Base-by-base conservation (phyloP, 306 rosid species). In the Sechiopsis laciniata region DNA sequence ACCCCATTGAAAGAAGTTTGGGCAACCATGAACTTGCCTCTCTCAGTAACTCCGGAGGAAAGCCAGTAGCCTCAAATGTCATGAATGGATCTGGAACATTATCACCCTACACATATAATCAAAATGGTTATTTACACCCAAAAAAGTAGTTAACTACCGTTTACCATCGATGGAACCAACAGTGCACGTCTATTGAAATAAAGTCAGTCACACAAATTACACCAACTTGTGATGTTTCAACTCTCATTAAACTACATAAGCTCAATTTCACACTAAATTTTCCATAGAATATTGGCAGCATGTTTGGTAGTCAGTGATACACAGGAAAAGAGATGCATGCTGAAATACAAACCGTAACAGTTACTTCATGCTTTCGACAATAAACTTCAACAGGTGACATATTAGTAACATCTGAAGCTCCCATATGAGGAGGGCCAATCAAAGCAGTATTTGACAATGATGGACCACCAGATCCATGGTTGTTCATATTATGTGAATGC, bases 41-140 rank as follows among this genome's bases (percentile, higher is more conserved):
- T 83, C 92, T 89, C 92, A 95, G 78, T 76, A 95, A 73, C 90
- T 95, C 99, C 20, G 91, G 92, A 63, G 99, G 99, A 76, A 95
- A 95, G 58, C 97, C 96, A 79, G 92, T 80, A 62, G 90, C 83
- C 78, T 95, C 99, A 77, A 95, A 95, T 74, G 97, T 85, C 87
- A 83, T 87, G 81, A 87, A 91, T 4, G 99, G 99, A 21, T 96
- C 91, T 67, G 99, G 99, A 83, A 95, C 83, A 81, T 95, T 85
- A 80, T 84, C 99, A 73, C 99, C 99, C 99, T 95, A 83, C 73
- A 81, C 72, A 81, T 64, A 76, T 71, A 77, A 57, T 14, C 40
- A 29, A 15, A 73, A 67, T 71, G 24, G 26, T 71, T 46, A 71
- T 53, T 71, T 53, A 35, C 51, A 53, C 15, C 53, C 40, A 59